A percentile compares a stretch with the other conserved stretches of the same genome.
These are phyloP conservation scores for Crithidia bombi DNA, from an alignment of 208 protist genomes.

Conservation along the genomic window DNA sequence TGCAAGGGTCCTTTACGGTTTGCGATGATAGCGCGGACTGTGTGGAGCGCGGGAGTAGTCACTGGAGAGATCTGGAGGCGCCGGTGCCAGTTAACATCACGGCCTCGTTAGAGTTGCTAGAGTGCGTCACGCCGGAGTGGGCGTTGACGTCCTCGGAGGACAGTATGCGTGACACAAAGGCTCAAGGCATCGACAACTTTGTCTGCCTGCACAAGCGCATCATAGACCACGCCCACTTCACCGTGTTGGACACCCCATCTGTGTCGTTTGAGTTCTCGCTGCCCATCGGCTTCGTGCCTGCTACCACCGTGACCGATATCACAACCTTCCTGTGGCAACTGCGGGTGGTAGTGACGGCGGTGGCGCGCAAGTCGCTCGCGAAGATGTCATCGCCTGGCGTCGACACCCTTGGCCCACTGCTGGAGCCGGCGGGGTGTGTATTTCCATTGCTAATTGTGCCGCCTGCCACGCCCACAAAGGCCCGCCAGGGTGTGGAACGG, in stretches of 20 bases:
- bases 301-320: conserved; percentile 33
- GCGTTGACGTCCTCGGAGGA: conserved; percentile 16
- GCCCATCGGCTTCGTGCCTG: conserved; percentile 25
- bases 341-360: conserved; percentile 25
- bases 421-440: conserved; percentile 20
- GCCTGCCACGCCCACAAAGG: conserved; percentile 13
- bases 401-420: conserved; percentile 23
- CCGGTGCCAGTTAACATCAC: conserved; percentile 27
- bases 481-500: conserved; percentile 22
- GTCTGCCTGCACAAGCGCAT: conserved; percentile 31
- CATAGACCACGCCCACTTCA: conserved; percentile 25
- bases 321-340: conserved; percentile 38
- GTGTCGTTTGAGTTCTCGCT: conserved; percentile 36
- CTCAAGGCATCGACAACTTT: conserved; percentile 31
- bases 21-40: neutral
- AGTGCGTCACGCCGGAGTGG: conserved; percentile 35
- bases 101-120: conserved; percentile 29
- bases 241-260: conserved; percentile 27
- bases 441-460: conserved; percentile 35
- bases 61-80: conserved; percentile 4
- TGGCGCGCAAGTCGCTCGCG: conserved; percentile 22
- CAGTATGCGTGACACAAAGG: conserved; percentile 19
- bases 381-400: conserved; percentile 16
- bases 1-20: conserved; percentile 44
- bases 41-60: neutral